phyloP scores from a whole-genome alignment of 2,329 filamentous ascomycete genomes.

The Sarocladiaceae sp. region DNA sequence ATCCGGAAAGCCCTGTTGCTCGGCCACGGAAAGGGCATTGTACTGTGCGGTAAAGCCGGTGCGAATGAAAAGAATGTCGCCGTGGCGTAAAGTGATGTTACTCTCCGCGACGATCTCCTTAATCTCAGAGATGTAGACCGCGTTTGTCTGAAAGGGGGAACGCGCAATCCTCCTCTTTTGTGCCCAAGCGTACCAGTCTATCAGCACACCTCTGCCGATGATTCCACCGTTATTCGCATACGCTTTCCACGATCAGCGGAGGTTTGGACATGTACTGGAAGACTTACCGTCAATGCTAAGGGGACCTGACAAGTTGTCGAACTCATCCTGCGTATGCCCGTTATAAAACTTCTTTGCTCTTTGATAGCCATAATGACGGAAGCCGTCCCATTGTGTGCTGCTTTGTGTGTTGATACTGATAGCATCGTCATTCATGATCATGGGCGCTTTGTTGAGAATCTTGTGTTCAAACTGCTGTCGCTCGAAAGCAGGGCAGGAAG shows the following conservation, averaged over 20 bases:
- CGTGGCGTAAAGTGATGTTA: conserved; percentile 25
- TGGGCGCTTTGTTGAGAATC: conserved; percentile 18
- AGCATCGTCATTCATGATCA: conserved; percentile 18
- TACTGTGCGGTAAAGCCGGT: conserved; percentile 27
- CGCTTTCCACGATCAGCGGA: background rate
- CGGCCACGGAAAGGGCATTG: conserved; percentile 16
- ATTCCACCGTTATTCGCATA: conserved; percentile 9
- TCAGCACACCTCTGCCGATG: conserved; percentile 13
- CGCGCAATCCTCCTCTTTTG: background rate
- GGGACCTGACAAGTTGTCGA: conserved; percentile 12
- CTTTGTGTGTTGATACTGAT: conserved; percentile 15
- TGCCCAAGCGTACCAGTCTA: conserved; percentile 17
- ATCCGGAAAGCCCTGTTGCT: conserved; percentile 21
- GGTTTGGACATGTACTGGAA: background rate
- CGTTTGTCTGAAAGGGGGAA: background rate
- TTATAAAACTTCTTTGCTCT: conserved; percentile 9
- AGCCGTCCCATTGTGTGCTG: conserved; percentile 19
- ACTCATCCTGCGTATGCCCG: conserved; percentile 15
- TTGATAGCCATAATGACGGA: conserved; percentile 19
- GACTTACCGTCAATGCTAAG: conserved; percentile 18
- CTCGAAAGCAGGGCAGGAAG: conserved; percentile 16
- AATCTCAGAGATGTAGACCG: background rate
- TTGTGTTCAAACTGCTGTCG: conserved; percentile 14
- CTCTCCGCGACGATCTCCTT: conserved; percentile 26
- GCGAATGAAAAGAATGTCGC: conserved; percentile 34